phyloP scores from a whole-genome alignment of 768 basidiomycete species.

The Naganishia vaughanmartiniae region DNA sequence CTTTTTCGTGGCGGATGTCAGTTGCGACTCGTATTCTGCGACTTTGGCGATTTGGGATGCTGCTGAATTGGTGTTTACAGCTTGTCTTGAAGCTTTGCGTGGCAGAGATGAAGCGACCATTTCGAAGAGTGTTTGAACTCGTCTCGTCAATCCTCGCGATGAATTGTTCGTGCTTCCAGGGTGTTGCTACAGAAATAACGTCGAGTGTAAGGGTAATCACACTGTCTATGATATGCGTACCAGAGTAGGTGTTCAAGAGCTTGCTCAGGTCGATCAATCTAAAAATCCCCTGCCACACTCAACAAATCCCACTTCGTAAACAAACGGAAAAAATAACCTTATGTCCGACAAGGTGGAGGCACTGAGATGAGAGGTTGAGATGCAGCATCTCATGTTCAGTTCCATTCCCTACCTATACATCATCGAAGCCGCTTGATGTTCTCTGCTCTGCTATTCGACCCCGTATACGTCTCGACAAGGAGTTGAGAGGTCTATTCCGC shows the following conservation, averaged over 20 bases:
- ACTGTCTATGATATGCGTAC: no score
- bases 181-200: no score
- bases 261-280: neutral
- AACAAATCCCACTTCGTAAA: constrained; percentile 23
- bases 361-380: neutral
- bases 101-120: constrained; percentile 24
- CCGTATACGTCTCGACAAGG: no score
- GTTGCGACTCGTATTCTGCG: constrained; percentile 57
- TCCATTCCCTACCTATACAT: neutral
- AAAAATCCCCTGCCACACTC: constrained; percentile 16
- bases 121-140: neutral
- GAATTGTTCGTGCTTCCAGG: neutral
- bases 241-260: no score
- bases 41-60: constrained; percentile 31
- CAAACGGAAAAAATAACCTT: neutral
- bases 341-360: constrained; percentile 15
- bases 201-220: no score
- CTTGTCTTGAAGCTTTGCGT: constrained; percentile 1
- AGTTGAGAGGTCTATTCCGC: no score
- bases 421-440: neutral
- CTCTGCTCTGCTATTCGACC: no score
- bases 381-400: neutral
- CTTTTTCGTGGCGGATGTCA: constrained; percentile 54
- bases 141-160: neutral
- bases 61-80: constrained; percentile 1